Evolutionary conservation across 345 rosid genomes (phyloP).

Genomic region (Physaria fendleri): DNA sequence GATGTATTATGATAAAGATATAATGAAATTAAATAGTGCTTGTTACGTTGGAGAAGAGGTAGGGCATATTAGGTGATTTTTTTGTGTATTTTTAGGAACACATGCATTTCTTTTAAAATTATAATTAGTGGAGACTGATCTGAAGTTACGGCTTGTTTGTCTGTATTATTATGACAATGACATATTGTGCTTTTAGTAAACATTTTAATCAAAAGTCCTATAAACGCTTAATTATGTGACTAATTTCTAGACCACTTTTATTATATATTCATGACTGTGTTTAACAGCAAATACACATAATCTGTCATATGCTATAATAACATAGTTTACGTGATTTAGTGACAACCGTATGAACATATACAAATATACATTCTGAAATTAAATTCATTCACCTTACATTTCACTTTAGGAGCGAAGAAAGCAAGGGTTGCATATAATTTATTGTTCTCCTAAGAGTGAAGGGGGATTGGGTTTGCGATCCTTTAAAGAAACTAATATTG

Average conservation of each 20-base stretch:
- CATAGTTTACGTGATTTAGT: background rate
- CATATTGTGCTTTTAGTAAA: slow-evolving; percentile 8
- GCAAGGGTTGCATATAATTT: too few species aligned
- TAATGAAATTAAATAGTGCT: slow-evolving; percentile 9
- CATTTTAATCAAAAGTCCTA: background rate
- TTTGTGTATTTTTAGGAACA: slow-evolving; percentile 30
- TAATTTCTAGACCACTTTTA: background rate
- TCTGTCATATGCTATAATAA: background rate
- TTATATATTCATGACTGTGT: background rate
- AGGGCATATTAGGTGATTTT: slow-evolving; percentile 30
- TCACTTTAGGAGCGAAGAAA: too few species aligned
- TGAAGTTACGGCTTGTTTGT: slow-evolving; percentile 27
- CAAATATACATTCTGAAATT: background rate
- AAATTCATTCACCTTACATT: slow-evolving; percentile 10
- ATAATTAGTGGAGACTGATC: slow-evolving; percentile 31
- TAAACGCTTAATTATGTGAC: slow-evolving; percentile 28
- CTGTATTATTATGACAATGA: slow-evolving; percentile 23
- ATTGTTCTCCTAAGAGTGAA: too few species aligned
- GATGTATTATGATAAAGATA: slow-evolving; percentile 12
- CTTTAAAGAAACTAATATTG: too few species aligned
- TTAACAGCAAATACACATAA: slow-evolving; percentile 3
- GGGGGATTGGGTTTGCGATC: too few species aligned
- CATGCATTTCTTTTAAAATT: slow-evolving; percentile 23
- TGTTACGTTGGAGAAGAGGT: slow-evolving; percentile 19
- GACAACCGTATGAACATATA: background rate